Evolutionary conservation across 164 flowering plant species (phyloP).

Genomic region (Buxus sempervirens): DNA sequence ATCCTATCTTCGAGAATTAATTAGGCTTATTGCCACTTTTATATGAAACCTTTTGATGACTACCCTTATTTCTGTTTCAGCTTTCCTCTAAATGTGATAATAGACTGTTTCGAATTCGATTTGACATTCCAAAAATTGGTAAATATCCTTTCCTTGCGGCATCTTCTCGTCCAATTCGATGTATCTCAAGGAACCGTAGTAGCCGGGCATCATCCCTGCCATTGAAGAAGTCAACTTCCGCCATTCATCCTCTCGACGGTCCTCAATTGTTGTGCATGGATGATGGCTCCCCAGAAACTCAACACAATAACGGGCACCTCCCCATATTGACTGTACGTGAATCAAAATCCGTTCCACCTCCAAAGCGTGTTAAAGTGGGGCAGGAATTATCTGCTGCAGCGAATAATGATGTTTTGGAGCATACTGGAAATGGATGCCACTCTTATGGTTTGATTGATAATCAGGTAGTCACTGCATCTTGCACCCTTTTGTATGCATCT

Average conservation of each 20-base stretch:
- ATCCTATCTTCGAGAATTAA: not conserved
- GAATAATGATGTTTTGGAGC: slow-evolving; percentile 21
- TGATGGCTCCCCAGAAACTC: slow-evolving; percentile 36
- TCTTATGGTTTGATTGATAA: slow-evolving; percentile 32
- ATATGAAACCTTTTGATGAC: too few relatives aligned
- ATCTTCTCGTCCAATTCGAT: slow-evolving; percentile 63
- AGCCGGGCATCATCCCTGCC: slow-evolving; percentile 28
- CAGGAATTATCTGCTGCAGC: slow-evolving; percentile 34
- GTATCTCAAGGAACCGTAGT: slow-evolving; percentile 57
- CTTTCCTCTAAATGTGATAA: slow-evolving; percentile 90
- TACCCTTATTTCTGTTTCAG: slow-evolving; percentile 35
- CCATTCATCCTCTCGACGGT: slow-evolving; percentile 30
- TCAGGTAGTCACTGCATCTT: slow-evolving; percentile 33
- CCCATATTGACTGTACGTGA: slow-evolving; percentile 24
- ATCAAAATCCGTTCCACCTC: slow-evolving; percentile 40
- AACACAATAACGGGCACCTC: slow-evolving; percentile 18
- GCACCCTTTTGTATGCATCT: not conserved
- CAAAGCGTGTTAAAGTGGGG: slow-evolving; percentile 56
- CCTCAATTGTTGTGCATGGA: slow-evolving; percentile 37
- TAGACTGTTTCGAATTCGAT: slow-evolving; percentile 66
- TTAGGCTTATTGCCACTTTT: not conserved
- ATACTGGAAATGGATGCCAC: slow-evolving; percentile 35
- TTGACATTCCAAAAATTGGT: slow-evolving; percentile 40
- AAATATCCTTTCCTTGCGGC: slow-evolving; percentile 63
- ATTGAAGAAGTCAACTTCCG: slow-evolving; percentile 37